Evolutionary conservation across 1,284 basidiomycete species (phyloP), one percentile per base, ranked within the genome.

Genomic region (Tilletia walkeri): DNA sequence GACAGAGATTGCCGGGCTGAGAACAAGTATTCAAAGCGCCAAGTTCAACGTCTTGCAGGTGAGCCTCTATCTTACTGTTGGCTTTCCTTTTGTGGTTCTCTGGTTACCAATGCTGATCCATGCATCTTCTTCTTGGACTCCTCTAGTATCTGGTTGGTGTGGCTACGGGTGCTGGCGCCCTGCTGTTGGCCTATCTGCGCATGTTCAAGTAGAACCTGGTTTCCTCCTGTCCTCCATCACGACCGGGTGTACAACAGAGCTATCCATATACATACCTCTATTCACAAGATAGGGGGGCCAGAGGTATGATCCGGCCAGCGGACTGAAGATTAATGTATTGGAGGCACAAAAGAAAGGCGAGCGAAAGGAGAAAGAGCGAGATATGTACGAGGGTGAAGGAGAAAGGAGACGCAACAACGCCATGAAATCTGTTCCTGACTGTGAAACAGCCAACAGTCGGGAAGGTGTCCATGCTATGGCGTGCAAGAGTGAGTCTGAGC

Each of bases 11-110:
- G 93, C 94, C 2, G 89, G 90, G 4, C 84, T 98, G 67, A 86
- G 93, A 66, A 96, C 95, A 1, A 88, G 91, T 65, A 96, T 97
- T 68, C 94, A 97, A 83, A 91, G 92, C 34, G 92, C 92, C 69
- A 97, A 97, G 88, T 93, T 88, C 72, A 66, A 85, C 74, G 66
- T 78, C 12, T 68, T 81, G 30, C 79, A 80, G 74, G 78, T 79
- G 69, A 68, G 78, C 74, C n/a, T n/a, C 16, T 59, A 18, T 49
- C 47, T 56, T 12, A 49, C 41, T 24, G 14, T 30, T 38, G 14
- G 16, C 10, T 47, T 66, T 30, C 49, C 20, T 10, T 30, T 47
- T 18, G 18, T 12, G 9, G 20, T 59, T 34, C 54, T 2, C n/a
- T 24, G 16, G 20, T 1, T 5, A n/a, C 59, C 10, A 16, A 34